A percentile compares a stretch with the other conserved stretches of the same genome.
These are phyloP conservation scores for Apiosordaria backusii DNA, from an alignment of 495 filamentous ascomycete species.

Conservation along the genomic window DNA sequence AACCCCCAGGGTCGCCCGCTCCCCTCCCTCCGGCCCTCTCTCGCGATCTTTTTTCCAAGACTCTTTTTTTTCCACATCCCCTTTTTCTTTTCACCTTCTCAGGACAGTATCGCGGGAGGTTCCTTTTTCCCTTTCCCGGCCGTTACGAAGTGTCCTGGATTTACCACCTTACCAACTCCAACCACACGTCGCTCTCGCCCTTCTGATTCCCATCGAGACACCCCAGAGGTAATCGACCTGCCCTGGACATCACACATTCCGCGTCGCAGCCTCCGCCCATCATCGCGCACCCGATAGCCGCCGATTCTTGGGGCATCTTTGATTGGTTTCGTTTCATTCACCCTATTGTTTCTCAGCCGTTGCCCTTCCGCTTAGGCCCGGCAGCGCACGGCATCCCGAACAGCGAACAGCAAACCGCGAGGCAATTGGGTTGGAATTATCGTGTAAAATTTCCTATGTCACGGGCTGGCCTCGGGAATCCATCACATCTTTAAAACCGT, in stretches of 20 bases:
- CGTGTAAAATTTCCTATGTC: conserved; percentile 26
- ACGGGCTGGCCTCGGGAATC: conserved; percentile 39
- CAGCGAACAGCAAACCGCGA: conserved; percentile 22
- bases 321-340: conserved; percentile 42
- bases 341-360: conserved; percentile 35
- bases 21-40: conserved; percentile 26
- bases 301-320: conserved; percentile 36
- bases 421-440: conserved; percentile 27
- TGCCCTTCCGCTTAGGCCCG: conserved; percentile 21
- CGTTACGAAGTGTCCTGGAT: not conserved
- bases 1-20: conserved; percentile 36
- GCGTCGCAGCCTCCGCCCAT: conserved; percentile 34
- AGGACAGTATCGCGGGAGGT: conserved; percentile 32
- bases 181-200: conserved; percentile 8
- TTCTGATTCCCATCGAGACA: conserved; percentile 12
- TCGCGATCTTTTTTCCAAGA: conserved; percentile 36
- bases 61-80: conserved; percentile 23
- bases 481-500: conserved; percentile 17
- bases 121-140: conserved; percentile 10
- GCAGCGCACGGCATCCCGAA: conserved; percentile 20
- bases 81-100: conserved; percentile 31
- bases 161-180: not conserved
- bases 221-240: conserved; percentile 32
- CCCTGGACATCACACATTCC: conserved; percentile 30
- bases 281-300: conserved; percentile 31